Conservation (phyloP, 208 protist genomes). For the Crithidia bombi region DNA sequence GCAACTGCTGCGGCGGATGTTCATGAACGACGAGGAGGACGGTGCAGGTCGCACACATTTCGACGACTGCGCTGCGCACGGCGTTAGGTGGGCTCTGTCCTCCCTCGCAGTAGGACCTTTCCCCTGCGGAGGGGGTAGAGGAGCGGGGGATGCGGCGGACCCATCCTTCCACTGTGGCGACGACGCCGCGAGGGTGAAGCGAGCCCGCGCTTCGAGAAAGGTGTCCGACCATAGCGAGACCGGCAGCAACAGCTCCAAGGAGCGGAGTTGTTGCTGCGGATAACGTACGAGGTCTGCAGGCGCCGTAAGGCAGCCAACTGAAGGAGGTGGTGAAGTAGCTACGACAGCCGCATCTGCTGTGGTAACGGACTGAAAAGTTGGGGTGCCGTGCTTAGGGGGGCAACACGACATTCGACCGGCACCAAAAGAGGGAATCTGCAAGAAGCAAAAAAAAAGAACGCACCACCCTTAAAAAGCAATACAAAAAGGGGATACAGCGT, state of each 20-base stretch:
- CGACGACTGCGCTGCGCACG: too few relatives aligned
- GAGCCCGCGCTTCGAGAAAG: slow-evolving; percentile 25
- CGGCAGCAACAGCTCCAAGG: slow-evolving; percentile 28
- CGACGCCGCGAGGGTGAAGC: slow-evolving; percentile 13
- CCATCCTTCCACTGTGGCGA: too few relatives aligned
- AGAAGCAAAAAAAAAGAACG: too few relatives aligned
- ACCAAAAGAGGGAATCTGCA: too few relatives aligned
- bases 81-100: too few relatives aligned
- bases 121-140: neutral
- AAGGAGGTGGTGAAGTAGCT: neutral
- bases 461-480: too few relatives aligned
- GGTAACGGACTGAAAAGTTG: neutral
- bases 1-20: too few relatives aligned
- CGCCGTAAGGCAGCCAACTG: slow-evolving; percentile 7
- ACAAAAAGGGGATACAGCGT: too few relatives aligned
- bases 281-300: slow-evolving; percentile 1
- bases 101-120: too few relatives aligned
- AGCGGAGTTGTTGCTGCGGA: slow-evolving; percentile 18
- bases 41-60: too few relatives aligned
- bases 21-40: too few relatives aligned
- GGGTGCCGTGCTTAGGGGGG: neutral
- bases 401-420: too few relatives aligned
- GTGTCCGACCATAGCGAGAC: slow-evolving; percentile 35
- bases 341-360: neutral
- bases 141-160: neutral